Percentiles rank a stretch among this genome's conserved stretches.
These are phyloP conservation scores for Penicillium aurantiogriseum DNA, from an alignment of 2,329 filamentous ascomycete species.

Conservation along the genomic window DNA sequence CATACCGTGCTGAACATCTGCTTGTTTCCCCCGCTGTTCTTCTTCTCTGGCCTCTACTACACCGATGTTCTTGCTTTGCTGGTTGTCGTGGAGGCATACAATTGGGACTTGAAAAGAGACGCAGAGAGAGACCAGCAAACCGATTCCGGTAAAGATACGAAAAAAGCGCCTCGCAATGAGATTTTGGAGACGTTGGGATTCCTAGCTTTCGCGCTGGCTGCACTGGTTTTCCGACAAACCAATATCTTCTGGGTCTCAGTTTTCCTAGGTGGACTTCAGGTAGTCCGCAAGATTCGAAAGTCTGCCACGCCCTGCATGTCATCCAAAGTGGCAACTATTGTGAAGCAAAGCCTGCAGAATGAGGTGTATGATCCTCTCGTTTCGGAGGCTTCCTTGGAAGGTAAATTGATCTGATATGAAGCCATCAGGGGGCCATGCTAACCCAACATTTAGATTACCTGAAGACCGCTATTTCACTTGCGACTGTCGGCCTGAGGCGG, in stretches of 20 bases:
- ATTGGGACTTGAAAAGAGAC: slow-evolving; percentile 45
- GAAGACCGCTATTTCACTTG: slow-evolving; percentile 61
- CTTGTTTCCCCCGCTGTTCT: slow-evolving; percentile 87
- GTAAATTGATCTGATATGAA: slow-evolving; percentile 33
- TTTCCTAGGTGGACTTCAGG: slow-evolving; percentile 48
- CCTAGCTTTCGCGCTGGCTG: slow-evolving; percentile 59
- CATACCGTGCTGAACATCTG: slow-evolving; percentile 69
- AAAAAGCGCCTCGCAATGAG: slow-evolving; percentile 11
- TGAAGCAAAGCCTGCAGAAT: slow-evolving; percentile 34
- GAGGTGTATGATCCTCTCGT: slow-evolving; percentile 53
- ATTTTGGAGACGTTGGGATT: slow-evolving; percentile 37
- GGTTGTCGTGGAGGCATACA: slow-evolving; percentile 69
- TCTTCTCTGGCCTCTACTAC: slow-evolving; percentile 94
- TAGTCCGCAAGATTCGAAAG: slow-evolving; percentile 37
- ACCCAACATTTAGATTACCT: slow-evolving; percentile 44
- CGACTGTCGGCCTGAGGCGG: slow-evolving; percentile 53
- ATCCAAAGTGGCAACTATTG: slow-evolving; percentile 30
- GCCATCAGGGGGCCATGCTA: slow-evolving; percentile 13
- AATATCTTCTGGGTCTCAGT: slow-evolving; percentile 89
- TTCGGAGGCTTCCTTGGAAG: slow-evolving; percentile 49
- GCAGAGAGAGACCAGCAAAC: slow-evolving; percentile 24
- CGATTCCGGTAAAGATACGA: background rate
- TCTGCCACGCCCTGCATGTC: slow-evolving; percentile 29
- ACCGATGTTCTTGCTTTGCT: slow-evolving; percentile 84
- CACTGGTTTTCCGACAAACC: slow-evolving; percentile 82